Evolutionary conservation across 2,329 filamentous ascomycete genomes (phyloP), one percentile per base, ranked within the genome.

Genomic region (Ampelomyces quisqualis): DNA sequence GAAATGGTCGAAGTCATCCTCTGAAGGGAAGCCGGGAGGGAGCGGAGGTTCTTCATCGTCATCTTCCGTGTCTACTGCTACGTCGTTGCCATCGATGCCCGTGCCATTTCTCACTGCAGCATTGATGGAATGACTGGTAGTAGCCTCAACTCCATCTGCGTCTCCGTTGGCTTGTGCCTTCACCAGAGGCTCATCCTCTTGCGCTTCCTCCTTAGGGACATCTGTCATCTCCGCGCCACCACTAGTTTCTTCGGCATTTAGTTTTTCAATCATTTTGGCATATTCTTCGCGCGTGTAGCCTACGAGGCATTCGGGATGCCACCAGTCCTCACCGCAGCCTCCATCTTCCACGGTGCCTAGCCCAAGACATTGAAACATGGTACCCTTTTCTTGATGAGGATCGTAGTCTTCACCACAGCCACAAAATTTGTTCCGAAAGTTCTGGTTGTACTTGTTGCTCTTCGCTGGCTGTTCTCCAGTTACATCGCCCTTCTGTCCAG

Each of bases 321-420:
- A 97, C 91, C 91, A 97, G 63, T 97, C 91, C 71, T 97, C 91
- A 9, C 91, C 91, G 69, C 91, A 97, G 4, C 90, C 91, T 11
- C 90, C 90, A 1, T 85, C 84, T 53, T 91, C 86, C 9, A 80
- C 77, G 0, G 82, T 85, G 1, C 89, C 90, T 1, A 97, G 73
- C 0, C 91, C 91, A 2, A 97, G 69, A 63, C 93, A 98, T 68
- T 98, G 93, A 57, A 94, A 98, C 93, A 98, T 98, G 26, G 90
- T 97, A 0, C 91, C 91, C 57, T 91, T 94, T 65, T 98, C 90
- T 63, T 87, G 77, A 33, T 91, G 80, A 0, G 91, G 82, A 64
- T 96, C 86, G 64, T 98, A 98, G 45, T 90, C 82, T 59, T 90
- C 85, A 20, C 80, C 80, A 61, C 93, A 98, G 2, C 86, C 88